phyloP scores from a whole-genome alignment of 2,329 filamentous ascomycete species.

The Lecanicillium sp. region DNA sequence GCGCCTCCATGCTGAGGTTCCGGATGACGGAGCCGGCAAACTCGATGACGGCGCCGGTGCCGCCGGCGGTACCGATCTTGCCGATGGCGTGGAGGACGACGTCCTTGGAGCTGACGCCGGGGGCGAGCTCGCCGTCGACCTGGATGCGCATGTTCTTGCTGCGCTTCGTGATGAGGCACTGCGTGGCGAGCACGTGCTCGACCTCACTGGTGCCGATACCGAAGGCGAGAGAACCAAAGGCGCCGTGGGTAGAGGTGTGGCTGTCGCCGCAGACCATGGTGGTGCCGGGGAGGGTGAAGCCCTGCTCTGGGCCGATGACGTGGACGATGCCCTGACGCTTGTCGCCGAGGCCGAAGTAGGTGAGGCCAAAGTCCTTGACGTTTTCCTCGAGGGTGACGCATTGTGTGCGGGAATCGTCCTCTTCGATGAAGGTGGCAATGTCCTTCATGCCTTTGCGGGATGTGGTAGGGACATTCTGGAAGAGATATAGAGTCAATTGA shows the following conservation, averaged over 20 bases:
- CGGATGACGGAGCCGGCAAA: constrained; percentile 95
- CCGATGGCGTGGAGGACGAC: constrained; percentile 91
- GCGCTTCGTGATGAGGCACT: constrained; percentile 87
- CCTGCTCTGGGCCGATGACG: constrained; percentile 96
- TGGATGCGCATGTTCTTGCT: constrained; percentile 99
- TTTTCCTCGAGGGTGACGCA: constrained; percentile 96
- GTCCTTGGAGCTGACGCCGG: constrained; percentile 94
- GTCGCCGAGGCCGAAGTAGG: constrained; percentile 94
- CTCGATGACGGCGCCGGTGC: constrained; percentile 91
- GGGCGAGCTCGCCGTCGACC: constrained; percentile 82
- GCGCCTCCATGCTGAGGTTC: constrained; percentile 84
- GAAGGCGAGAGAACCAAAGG: constrained; percentile 89
- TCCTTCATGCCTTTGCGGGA: constrained; percentile 91
- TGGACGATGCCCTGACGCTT: constrained; percentile 98
- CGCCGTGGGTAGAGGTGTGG: constrained; percentile 96
- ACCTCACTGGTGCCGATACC: constrained; percentile 98
- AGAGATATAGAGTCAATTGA: constrained; percentile 16
- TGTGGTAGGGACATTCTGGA: constrained; percentile 84
- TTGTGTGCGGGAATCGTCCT: constrained; percentile 88
- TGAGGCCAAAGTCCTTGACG: constrained; percentile 91
- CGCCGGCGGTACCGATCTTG: constrained; percentile 88
- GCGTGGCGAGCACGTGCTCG: constrained; percentile 94
- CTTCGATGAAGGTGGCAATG: constrained; percentile 87
- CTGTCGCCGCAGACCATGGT: constrained; percentile 97
- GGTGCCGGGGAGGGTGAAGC: constrained; percentile 94